phyloP scores from a whole-genome alignment of 805 yeast genomes.

The Candida ipomoeae region DNA sequence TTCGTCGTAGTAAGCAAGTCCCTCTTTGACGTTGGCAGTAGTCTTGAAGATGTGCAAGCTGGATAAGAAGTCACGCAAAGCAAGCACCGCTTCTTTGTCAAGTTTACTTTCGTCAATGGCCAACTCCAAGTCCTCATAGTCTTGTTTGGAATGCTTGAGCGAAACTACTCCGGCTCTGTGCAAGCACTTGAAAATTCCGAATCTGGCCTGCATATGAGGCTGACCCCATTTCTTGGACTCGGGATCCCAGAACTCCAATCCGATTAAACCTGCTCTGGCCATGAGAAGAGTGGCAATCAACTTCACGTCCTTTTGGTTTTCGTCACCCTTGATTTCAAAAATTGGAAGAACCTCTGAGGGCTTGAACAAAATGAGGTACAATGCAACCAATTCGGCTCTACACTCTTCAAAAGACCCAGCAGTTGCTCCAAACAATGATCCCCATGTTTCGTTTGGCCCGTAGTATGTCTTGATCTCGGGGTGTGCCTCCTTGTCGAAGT shows the following conservation, averaged over 20 bases:
- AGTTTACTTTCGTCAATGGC: slow-evolving; percentile 60
- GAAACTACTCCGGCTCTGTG: slow-evolving; percentile 63
- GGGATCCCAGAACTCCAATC: slow-evolving; percentile 87
- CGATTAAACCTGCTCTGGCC: slow-evolving; percentile 85
- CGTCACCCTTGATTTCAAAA: slow-evolving; percentile 58
- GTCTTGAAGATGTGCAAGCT: slow-evolving; percentile 77
- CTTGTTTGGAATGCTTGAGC: slow-evolving; percentile 45
- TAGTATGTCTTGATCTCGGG: slow-evolving; percentile 72
- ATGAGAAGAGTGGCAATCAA: slow-evolving; percentile 69
- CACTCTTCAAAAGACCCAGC: slow-evolving; percentile 92
- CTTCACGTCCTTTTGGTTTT: slow-evolving; percentile 60
- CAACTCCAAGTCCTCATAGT: slow-evolving; percentile 57
- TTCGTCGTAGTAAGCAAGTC: slow-evolving; percentile 58
- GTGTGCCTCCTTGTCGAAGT: slow-evolving; percentile 63
- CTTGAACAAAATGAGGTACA: slow-evolving; percentile 68
- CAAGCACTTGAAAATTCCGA: slow-evolving; percentile 74
- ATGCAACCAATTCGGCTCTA: slow-evolving; percentile 87
- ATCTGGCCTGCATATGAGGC: slow-evolving; percentile 92
- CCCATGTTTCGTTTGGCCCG: slow-evolving; percentile 85
- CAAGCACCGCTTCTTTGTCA: slow-evolving; percentile 63
- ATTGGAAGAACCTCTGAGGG: slow-evolving; percentile 58
- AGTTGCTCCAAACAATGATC: slow-evolving; percentile 72
- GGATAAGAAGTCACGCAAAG: slow-evolving; percentile 65
- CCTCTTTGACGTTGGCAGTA: slow-evolving; percentile 65
- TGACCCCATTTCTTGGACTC: slow-evolving; percentile 83